These are phyloP conservation scores for Eugenia klotzschiana DNA, from an alignment of 441 rosid genomes.

Conservation along the genomic window DNA sequence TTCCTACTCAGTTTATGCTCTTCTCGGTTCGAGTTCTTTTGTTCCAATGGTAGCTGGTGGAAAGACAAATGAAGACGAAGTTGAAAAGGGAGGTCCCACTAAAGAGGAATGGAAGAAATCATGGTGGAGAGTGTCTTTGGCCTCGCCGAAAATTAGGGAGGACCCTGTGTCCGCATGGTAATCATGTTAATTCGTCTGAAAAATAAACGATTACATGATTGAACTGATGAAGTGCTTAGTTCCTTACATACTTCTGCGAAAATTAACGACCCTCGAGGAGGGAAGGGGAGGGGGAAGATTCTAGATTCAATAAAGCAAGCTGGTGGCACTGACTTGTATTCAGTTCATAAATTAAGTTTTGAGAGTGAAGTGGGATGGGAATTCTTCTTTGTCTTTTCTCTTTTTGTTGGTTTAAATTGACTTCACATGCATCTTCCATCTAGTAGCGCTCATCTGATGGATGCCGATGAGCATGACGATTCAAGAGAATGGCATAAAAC, in stretches of 20 bases:
- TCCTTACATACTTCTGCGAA: not conserved
- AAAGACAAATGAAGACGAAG: conserved; percentile 14
- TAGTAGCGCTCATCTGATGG: not conserved
- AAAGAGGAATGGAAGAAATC: conserved; percentile 45
- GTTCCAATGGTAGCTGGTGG: conserved; percentile 51
- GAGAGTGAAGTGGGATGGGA: not conserved
- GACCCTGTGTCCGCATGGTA: conserved; percentile 44
- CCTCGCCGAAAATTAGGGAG: conserved; percentile 65
- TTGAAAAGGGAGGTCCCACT: conserved; percentile 20
- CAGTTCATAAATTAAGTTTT: not conserved
- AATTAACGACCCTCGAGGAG: not conserved
- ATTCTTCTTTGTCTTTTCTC: not conserved
- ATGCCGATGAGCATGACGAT: not conserved
- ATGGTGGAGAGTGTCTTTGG: conserved; percentile 73
- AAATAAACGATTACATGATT: not conserved
- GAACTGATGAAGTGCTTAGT: not conserved
- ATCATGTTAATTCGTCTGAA: not conserved
- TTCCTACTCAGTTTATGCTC: conserved; percentile 73
- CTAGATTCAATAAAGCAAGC: not conserved
- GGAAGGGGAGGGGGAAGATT: not conserved
- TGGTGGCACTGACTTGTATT: not conserved
- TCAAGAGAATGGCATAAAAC: not conserved
- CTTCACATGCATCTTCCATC: not conserved
- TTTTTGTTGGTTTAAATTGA: not conserved
- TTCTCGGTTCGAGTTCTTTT: conserved; percentile 65